These are phyloP conservation scores for Alternaria metachromatica DNA, from an alignment of 2,329 filamentous ascomycete genomes.

Conservation along the genomic window DNA sequence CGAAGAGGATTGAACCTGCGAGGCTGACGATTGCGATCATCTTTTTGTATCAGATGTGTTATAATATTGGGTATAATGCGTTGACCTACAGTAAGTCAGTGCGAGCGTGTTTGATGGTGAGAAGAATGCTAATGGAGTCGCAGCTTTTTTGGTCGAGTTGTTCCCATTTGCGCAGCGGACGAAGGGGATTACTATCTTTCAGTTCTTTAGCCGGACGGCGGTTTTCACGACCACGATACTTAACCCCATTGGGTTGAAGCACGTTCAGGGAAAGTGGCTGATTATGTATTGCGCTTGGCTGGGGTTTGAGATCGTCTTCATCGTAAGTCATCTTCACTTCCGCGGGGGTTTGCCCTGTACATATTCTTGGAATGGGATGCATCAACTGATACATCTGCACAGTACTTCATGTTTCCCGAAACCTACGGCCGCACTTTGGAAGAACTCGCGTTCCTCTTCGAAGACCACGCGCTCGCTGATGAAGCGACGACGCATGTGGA, in stretches of 20 bases:
- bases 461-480: slow-evolving; percentile 37
- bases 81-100: slow-evolving; percentile 61
- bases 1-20: slow-evolving; percentile 46
- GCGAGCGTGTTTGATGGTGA: background rate
- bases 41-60: slow-evolving; percentile 58
- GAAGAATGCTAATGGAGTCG: background rate
- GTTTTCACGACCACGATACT: slow-evolving; percentile 66
- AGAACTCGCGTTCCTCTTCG: slow-evolving; percentile 61
- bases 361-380: too few relatives aligned
- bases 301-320: slow-evolving; percentile 64
- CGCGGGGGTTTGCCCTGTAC: too few relatives aligned
- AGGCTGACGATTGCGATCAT: slow-evolving; percentile 55
- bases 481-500: slow-evolving; percentile 37
- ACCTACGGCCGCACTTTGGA: slow-evolving; percentile 74
- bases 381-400: background rate
- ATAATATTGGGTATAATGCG: slow-evolving; percentile 70
- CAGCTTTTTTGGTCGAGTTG: slow-evolving; percentile 60
- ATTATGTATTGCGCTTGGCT: slow-evolving; percentile 68
- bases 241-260: slow-evolving; percentile 68
- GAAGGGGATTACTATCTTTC: slow-evolving; percentile 62
- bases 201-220: slow-evolving; percentile 66
- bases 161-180: slow-evolving; percentile 57
- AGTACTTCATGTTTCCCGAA: slow-evolving; percentile 71
- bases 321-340: slow-evolving; percentile 35
- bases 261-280: slow-evolving; percentile 68